Conservation (phyloP, 305 asterid genomes). For the Solanum hybrid region DNA sequence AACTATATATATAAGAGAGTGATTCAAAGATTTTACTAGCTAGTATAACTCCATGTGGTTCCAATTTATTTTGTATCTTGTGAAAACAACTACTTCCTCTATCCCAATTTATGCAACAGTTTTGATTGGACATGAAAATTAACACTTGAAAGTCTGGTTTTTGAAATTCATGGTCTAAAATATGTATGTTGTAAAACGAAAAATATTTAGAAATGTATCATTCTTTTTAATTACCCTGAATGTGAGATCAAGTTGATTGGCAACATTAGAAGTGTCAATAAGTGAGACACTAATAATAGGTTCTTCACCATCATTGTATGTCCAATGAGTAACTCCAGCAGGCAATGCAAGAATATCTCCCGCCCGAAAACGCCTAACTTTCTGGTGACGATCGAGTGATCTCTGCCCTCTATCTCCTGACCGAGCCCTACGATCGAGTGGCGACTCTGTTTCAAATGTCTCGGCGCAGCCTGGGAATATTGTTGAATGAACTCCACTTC, state of each 20-base stretch:
- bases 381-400: slow-evolving; percentile 41
- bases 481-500: slow-evolving; percentile 37
- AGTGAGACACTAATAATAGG: slow-evolving; percentile 37
- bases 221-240: slow-evolving; percentile 32
- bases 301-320: slow-evolving; percentile 39
- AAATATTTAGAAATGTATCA: background rate
- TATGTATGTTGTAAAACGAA: background rate
- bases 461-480: slow-evolving; percentile 56
- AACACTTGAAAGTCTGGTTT: background rate
- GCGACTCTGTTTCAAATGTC: slow-evolving; percentile 29
- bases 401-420: slow-evolving; percentile 6
- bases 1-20: background rate
- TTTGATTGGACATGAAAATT: background rate
- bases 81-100: background rate
- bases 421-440: background rate
- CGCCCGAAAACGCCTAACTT: slow-evolving; percentile 27
- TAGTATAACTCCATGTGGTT: background rate
- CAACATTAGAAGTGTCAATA: slow-evolving; percentile 40
- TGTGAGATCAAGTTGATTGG: slow-evolving; percentile 52
- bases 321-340: slow-evolving; percentile 48
- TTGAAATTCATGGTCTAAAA: background rate
- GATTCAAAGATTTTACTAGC: background rate
- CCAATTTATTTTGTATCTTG: background rate
- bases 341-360: slow-evolving; percentile 59
- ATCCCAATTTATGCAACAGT: background rate